These are phyloP conservation scores for Fusarium pseudoanthophilum DNA, from an alignment of 2,329 filamentous ascomycete genomes.

Conservation along the genomic window DNA sequence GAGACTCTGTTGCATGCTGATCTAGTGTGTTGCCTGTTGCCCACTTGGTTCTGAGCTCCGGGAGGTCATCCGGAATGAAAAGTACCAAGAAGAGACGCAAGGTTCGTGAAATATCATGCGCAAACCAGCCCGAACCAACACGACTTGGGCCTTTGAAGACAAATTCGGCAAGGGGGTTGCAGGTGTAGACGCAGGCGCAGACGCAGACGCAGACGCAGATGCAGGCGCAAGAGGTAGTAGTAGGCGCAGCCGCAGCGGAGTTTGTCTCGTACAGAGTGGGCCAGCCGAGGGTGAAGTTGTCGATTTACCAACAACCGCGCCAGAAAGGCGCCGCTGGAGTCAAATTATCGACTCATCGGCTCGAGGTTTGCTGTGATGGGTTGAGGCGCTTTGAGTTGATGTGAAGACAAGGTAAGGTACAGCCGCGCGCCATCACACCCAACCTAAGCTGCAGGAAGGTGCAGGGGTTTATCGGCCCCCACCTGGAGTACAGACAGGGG, in stretches of 20 bases:
- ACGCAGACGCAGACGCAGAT: slow-evolving; percentile 3
- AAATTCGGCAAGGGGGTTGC: not conserved
- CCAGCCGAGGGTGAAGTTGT: slow-evolving; percentile 22
- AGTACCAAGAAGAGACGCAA: slow-evolving; percentile 26
- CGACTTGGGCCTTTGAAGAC: not conserved
- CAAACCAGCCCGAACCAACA: slow-evolving; percentile 14
- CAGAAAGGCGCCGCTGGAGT: slow-evolving; percentile 16
- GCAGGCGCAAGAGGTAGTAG: slow-evolving; percentile 15
- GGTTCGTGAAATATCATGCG: slow-evolving; percentile 23
- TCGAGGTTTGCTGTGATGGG: slow-evolving; percentile 31
- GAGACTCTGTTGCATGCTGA: slow-evolving; percentile 32
- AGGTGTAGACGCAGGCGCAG: slow-evolving; percentile 25
- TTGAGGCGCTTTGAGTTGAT: slow-evolving; percentile 40
- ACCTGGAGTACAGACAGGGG: slow-evolving; percentile 17
- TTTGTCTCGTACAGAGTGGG: slow-evolving; percentile 30
- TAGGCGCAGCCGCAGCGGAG: slow-evolving; percentile 30
- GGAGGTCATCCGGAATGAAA: slow-evolving; percentile 30
- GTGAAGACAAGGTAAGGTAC: slow-evolving; percentile 33
- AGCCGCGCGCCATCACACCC: slow-evolving; percentile 41
- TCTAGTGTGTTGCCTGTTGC: slow-evolving; percentile 33
- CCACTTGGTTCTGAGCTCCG: slow-evolving; percentile 32
- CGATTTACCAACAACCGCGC: slow-evolving; percentile 19
- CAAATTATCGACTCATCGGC: slow-evolving; percentile 25
- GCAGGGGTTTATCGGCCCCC: slow-evolving; percentile 33
- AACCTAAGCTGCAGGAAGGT: slow-evolving; percentile 31